Conservation (phyloP, 192 early-diverging fungal genomes). For the Coemansia sp. region DNA sequence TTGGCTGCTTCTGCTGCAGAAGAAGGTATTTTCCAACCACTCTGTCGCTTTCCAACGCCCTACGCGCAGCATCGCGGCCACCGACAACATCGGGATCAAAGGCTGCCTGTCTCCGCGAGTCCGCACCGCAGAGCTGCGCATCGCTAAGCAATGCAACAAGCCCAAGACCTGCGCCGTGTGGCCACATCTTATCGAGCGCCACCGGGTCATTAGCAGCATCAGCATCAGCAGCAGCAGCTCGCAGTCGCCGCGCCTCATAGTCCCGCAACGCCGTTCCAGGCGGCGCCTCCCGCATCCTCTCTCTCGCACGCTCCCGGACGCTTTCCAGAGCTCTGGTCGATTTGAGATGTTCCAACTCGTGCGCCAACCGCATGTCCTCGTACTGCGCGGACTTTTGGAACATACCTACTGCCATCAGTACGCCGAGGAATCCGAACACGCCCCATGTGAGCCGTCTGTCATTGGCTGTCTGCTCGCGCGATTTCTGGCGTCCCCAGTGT, state of each 20-base stretch:
- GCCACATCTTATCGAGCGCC: slow-evolving; percentile 32
- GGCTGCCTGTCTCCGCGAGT: slow-evolving; percentile 15
- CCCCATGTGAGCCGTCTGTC: slow-evolving; percentile 13
- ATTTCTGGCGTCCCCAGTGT: not conserved
- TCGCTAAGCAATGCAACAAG: slow-evolving; percentile 41
- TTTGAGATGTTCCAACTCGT: slow-evolving; percentile 6
- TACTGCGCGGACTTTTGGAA: slow-evolving; percentile 9
- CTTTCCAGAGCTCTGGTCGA: slow-evolving; percentile 9
- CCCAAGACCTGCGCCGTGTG: slow-evolving; percentile 37
- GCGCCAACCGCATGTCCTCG: slow-evolving; percentile 14
- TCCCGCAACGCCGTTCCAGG: slow-evolving; percentile 21
- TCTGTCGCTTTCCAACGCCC: slow-evolving; percentile 22
- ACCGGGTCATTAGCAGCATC: slow-evolving; percentile 1
- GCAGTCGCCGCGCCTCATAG: slow-evolving; percentile 26
- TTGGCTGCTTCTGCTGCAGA: not conserved
- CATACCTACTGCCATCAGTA: slow-evolving; percentile 13
- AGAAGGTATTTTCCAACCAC: slow-evolving; percentile 29
- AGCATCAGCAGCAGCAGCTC: slow-evolving; percentile 1
- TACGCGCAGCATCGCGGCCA: slow-evolving; percentile 9
- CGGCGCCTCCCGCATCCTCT: slow-evolving; percentile 42
- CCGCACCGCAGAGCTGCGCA: slow-evolving; percentile 33
- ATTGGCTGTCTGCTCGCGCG: slow-evolving; percentile 9
- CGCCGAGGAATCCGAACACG: slow-evolving; percentile 30
- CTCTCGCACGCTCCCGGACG: slow-evolving; percentile 30
- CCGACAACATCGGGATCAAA: slow-evolving; percentile 12